phyloP scores from a whole-genome alignment of 345 rosid species.

The Heritiera littoralis region DNA sequence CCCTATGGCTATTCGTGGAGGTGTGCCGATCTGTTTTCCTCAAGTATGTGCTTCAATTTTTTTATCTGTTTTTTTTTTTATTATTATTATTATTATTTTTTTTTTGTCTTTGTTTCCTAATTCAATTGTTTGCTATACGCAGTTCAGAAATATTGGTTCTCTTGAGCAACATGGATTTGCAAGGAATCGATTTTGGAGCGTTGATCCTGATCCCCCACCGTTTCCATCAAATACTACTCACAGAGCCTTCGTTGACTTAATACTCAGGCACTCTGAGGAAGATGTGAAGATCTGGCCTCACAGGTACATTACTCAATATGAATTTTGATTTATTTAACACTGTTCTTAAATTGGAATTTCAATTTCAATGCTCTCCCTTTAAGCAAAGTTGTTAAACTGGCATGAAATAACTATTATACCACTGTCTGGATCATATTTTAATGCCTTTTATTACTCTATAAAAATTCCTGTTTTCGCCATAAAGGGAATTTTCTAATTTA shows the following conservation, averaged over 20 bases:
- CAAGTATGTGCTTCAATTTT: constrained; percentile 57
- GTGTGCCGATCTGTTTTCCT: constrained; percentile 88
- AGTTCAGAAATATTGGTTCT: constrained; percentile 68
- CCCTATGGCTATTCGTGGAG: constrained; percentile 86
- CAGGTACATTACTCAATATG: constrained; percentile 46
- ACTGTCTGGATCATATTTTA: neutral
- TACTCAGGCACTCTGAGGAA: constrained; percentile 60
- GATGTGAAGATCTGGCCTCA: constrained; percentile 86
- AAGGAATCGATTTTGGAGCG: constrained; percentile 68
- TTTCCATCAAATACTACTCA: constrained; percentile 35
- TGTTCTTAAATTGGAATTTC: neutral
- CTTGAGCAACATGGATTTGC: constrained; percentile 88
- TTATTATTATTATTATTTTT: neutral
- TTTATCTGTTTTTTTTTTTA: neutral
- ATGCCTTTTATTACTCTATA: neutral
- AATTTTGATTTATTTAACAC: constrained; percentile 3
- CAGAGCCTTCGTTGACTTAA: constrained; percentile 67
- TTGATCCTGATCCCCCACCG: constrained; percentile 78
- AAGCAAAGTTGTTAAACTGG: neutral
- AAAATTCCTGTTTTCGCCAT: neutral
- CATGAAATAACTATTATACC: neutral
- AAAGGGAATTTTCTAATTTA: neutral
- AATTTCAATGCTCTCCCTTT: neutral
- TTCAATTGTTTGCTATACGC: constrained; percentile 27
- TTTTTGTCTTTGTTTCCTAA: constrained; percentile 24